Evolutionary conservation across 805 yeast genomes (phyloP), one percentile per base, ranked within the genome.

Genomic region (Cyberlindnera americana): DNA sequence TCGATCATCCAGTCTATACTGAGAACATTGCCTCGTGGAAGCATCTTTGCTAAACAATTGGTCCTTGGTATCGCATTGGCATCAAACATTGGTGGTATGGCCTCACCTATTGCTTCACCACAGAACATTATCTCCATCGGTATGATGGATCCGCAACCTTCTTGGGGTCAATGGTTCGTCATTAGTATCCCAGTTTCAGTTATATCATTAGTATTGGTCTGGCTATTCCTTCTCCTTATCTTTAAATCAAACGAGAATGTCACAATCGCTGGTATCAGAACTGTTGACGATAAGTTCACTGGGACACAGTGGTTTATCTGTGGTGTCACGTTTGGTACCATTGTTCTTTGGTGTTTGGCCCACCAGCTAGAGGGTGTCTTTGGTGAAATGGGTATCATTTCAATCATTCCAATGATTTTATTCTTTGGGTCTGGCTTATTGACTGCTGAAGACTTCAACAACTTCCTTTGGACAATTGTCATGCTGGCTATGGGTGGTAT

Each of bases 401-500:
- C 98, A 0, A 72, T 93, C 40, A 73, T 90, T 14, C 97, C 99
- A 10, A 75, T 91, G 54, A 73, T 89, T n/a, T 64, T 88, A n/a
- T 82, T 91, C 56, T 91, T 91, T 57, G 98, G 96, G 5, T 78
- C 96, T 0, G 96, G 97, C 1, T 64, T 90, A 15, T 67, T 91
- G 44, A 78, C 84, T 8, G 82, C 89, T 2, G 96, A 90, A 41
- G 99, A 91, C 58, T 89, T 91, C 63, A 91, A 93, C 64, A 91
- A 88, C 60, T 91, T 91, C 60, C 80, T 95, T 48, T 91, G 99
- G 99, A 89, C 95, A 5, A 93, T 91, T 52, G 93, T 93, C 9
- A 78, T 91, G 32, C 70, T 91, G 47, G 97, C 98, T 4, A 93
- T 91, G 99, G 99, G 99, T 23, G 99, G 99, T 46, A 77, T 91